Base-by-base conservation (phyloP, 345 rosid genomes). In the Microcos paniculata region DNA sequence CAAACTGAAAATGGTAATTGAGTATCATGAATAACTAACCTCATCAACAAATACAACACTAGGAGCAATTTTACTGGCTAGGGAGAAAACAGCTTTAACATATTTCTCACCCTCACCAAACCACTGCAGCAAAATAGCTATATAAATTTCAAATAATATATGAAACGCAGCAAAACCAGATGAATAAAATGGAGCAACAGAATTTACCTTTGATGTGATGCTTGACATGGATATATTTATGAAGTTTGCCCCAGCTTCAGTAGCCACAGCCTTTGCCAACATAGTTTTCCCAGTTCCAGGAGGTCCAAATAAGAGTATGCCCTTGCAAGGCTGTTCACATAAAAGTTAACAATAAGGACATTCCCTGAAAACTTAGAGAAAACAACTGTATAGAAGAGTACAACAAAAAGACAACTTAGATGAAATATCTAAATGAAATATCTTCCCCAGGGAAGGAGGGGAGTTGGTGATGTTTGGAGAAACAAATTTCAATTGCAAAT, bases 221-320 rank as follows among this genome's bases (percentile, higher is more conserved):
- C 91, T 95, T 35, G 99, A 95, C 94, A 92, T 88, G 35, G 97
- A 89, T 57, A 93, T 88, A 80, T 91, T 93, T 57, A 96, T 90
- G 79, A 96, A 96, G 81, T 90, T 91, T 51, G 99, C 99, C 73
- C 93, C 97, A 80, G 97, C 97, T 87, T 96, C 99, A n/a, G 94
- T 96, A 72, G 99, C 98, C 67, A 96, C 93, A 13, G 99, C 97
- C 81, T 96, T 96, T 33, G 99, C 98, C 61, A 93, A 92, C 93
- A 96, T 92, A 38, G 99, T 96, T 83, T 93, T 96, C 21, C 99
- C 98, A 33, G 98, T 93, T 70, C 98, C 99, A 75, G 97, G 97
- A 65, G 97, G 97, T 74, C 98, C 98, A 82, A 92, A 94, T 67
- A 94, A 77, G 67, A 94, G 94, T 74, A 94, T 92, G 59, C 97